Base-by-base conservation (phyloP, 495 filamentous ascomycete genomes). In the Coniosporium apollinis region DNA sequence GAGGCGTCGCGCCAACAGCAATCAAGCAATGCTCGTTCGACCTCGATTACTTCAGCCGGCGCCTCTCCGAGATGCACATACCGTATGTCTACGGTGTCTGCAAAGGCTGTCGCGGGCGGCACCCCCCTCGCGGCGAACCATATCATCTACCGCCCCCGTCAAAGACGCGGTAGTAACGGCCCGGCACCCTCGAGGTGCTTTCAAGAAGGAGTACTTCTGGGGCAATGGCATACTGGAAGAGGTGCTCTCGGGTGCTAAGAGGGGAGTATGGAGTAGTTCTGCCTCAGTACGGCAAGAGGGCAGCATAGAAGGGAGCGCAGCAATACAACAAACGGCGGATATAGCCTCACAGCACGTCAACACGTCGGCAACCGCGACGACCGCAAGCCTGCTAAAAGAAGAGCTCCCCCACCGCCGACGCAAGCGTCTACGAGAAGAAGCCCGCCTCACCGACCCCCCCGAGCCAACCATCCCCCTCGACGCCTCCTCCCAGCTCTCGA, bases 401-500 rank as follows among this genome's bases (percentile, higher is more conserved):
- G 48, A 56, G 28, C 48, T 49, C 19, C 52, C 50, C 48, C 56
- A 56, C 44, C 44, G 56, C 10, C 50, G 56, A 19, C 42, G 49
- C 30, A 55, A 51, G 30, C 40, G 47, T 22, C 32, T 50, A 33
- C 39, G 44, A 36, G 41, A 52, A 35, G 38, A 42, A 26, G 35
- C 37, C 3, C 14, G 32, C 2, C 31, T 22, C 22, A 24, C 15
- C 19, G 31, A 39, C 0, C 13, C 22, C 9, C 21, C 21, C 24
- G 50, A 51, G 14, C 36, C 24, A 26, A 45, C 57, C 24, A 64
- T 91, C 8, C 77, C 86, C 3, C 79, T 66, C 25, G 85, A 94
- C 58, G 85, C 86, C 13, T 91, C 86, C 5, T 76, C 82, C 16
- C 68, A 72, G 38, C 66, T 94, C 28, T 78, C 86, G 6, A 70